Evolutionary conservation across 1,284 basidiomycete species (phyloP).

Genomic region (Ustilago vetiveriae): DNA sequence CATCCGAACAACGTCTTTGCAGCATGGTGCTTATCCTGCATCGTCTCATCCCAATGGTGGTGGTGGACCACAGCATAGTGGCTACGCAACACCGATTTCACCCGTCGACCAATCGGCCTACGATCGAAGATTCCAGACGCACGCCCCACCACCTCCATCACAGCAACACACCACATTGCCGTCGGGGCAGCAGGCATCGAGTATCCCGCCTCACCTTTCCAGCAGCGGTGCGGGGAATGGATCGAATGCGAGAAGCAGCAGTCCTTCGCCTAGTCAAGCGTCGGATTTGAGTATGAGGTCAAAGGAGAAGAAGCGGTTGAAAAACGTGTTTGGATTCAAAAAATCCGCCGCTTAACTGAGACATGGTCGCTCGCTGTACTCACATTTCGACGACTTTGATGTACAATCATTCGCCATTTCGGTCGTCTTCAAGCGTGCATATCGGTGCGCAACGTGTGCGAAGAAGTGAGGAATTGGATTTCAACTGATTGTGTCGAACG

Average conservation of each 20-base stretch:
- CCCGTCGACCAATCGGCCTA: conserved; percentile 20
- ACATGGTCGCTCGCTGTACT: too few species aligned
- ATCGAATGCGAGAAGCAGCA: conserved; percentile 2
- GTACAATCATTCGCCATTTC: too few species aligned
- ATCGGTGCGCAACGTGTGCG: neutral
- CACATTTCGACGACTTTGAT: too few species aligned
- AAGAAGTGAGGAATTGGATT: neutral
- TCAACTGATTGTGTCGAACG: too few species aligned
- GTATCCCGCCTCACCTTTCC: conserved; percentile 13
- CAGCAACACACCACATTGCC: conserved; percentile 9
- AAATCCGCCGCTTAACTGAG: too few species aligned
- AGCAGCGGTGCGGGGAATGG: neutral
- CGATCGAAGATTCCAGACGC: conserved; percentile 27
- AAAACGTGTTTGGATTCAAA: conserved; percentile 53
- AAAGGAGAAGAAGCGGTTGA: conserved; percentile 52
- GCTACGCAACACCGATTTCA: conserved; percentile 5
- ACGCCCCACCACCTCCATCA: neutral
- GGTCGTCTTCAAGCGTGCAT: too few species aligned
- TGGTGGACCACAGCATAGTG: conserved; percentile 3
- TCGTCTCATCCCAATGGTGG: conserved; percentile 1
- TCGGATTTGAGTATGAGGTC: conserved; percentile 19
- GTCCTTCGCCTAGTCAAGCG: conserved; percentile 31
- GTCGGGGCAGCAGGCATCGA: conserved; percentile 1
- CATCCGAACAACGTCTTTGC: conserved; percentile 29
- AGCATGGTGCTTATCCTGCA: conserved; percentile 15